phyloP scores from a whole-genome alignment of 306 rosid genomes.

The Prunus mira region DNA sequence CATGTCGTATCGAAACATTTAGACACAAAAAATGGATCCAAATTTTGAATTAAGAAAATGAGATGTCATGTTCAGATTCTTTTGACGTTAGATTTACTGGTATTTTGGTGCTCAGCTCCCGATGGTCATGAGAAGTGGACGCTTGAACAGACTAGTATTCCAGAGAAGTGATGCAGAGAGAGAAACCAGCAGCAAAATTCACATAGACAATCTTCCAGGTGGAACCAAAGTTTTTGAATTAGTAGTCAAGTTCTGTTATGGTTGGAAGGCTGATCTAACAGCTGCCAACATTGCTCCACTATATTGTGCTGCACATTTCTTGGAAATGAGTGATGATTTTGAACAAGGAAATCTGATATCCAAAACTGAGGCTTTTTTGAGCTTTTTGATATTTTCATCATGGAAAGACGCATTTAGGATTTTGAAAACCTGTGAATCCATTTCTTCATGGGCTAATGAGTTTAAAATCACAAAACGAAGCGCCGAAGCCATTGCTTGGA shows the following conservation, averaged over 20 bases:
- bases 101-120: constrained; percentile 46
- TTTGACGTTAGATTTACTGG: not conserved
- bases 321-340: constrained; percentile 78
- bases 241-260: constrained; percentile 75
- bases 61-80: constrained; percentile 4
- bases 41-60: not conserved
- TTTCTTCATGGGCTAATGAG: constrained; percentile 61
- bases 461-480: constrained; percentile 51
- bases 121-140: constrained; percentile 73
- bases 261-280: constrained; percentile 66
- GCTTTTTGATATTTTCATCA: constrained; percentile 54
- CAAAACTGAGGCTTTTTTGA: constrained; percentile 61
- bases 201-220: constrained; percentile 67
- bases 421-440: constrained; percentile 63
- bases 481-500: constrained; percentile 68
- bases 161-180: constrained; percentile 35
- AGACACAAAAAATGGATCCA: not conserved
- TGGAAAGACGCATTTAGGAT: constrained; percentile 75
- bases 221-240: constrained; percentile 53
- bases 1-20: not conserved
- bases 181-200: constrained; percentile 29
- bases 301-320: constrained; percentile 64
- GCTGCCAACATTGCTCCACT: constrained; percentile 53
- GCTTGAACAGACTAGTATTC: constrained; percentile 65
- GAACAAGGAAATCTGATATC: constrained; percentile 64